Base-by-base conservation (phyloP, 2,329 filamentous ascomycete genomes). In the Colletotrichum nymphaeae region DNA sequence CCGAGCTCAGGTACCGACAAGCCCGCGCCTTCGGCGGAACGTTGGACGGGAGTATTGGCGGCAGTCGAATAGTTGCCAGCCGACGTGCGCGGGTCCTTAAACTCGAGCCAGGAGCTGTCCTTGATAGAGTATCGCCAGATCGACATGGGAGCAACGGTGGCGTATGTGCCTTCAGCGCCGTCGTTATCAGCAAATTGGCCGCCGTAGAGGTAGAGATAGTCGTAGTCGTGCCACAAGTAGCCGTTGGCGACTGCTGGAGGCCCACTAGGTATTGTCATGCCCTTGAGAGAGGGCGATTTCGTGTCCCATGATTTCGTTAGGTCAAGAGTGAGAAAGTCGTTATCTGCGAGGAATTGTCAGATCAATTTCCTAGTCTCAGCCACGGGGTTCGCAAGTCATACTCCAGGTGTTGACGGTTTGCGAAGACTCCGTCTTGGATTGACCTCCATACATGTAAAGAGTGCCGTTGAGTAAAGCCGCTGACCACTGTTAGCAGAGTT, bases 401-500 rank as follows among this genome's bases (percentile, higher is more conserved):
- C 91, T 94, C 93, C 93, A 95, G 1, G 90, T 92, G 78, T 94
- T 84, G 6, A 84, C 82, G 1, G 83, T 87, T 77, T 95, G 93
- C 46, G 87, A 86, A 16, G 86, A 80, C 19, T 86, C 81, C 1
- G 86, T 88, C 63, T 87, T 93, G 16, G 90, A 88, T 76, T 93
- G 88, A 30, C 93, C 94, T 46, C 93, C 93, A 76, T 94, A 95
- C 67, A 94, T 88, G 79, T 94, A 95, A 3, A 95, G 79, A 0
- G 93, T 95, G 16, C 93, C 93, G 76, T 95, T 95, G 19, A 95
- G 86, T 46, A 93, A 80, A 4, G 93, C 90, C 74, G 86, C 90
- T 89, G 74, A 28, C n/a, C 3, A 28, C 9, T 22, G 9, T 63
- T 75, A 75, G 56, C 9, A 52, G 16, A 24, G 32, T n/a, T 30